Evolutionary conservation across 805 yeast species (phyloP).

Genomic region (Wickerhamomyces sydowiorum): DNA sequence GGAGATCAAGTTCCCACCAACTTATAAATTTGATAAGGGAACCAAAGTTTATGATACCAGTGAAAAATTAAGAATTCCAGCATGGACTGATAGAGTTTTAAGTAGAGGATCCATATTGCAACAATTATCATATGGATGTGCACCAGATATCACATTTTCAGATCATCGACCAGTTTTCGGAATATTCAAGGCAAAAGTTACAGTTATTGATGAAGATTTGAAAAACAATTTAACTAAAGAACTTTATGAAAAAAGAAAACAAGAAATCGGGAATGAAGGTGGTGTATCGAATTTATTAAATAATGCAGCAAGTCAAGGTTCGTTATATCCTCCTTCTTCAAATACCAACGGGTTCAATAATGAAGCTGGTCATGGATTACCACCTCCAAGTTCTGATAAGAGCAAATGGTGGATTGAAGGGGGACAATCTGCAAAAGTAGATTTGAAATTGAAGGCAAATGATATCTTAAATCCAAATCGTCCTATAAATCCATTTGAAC

Average conservation of each 20-base stretch:
- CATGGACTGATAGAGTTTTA: conserved; percentile 94
- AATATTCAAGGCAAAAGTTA: conserved; percentile 54
- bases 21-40: conserved; percentile 91
- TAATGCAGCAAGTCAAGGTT: not conserved
- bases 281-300: conserved; percentile 16
- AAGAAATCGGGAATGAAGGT: conserved; percentile 35
- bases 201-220: conserved; percentile 54
- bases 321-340: not conserved
- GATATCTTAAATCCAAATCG: conserved; percentile 23
- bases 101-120: conserved; percentile 54
- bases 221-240: conserved; percentile 46
- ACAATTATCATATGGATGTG: conserved; percentile 57
- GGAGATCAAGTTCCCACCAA: conserved; percentile 78
- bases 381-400: conserved; percentile 83
- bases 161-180: conserved; percentile 93
- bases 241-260: conserved; percentile 48
- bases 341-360: conserved; percentile 21
- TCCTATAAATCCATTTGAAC: conserved; percentile 58
- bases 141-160: conserved; percentile 55
- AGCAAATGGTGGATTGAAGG: conserved; percentile 91
- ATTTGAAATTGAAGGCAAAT: conserved; percentile 32
- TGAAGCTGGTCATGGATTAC: conserved; percentile 38
- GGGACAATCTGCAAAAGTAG: conserved; percentile 53
- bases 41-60: conserved; percentile 78
- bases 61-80: conserved; percentile 89